Base-by-base conservation (phyloP, 371 early-diverging fungal species). In the Umbelopsis sp. region DNA sequence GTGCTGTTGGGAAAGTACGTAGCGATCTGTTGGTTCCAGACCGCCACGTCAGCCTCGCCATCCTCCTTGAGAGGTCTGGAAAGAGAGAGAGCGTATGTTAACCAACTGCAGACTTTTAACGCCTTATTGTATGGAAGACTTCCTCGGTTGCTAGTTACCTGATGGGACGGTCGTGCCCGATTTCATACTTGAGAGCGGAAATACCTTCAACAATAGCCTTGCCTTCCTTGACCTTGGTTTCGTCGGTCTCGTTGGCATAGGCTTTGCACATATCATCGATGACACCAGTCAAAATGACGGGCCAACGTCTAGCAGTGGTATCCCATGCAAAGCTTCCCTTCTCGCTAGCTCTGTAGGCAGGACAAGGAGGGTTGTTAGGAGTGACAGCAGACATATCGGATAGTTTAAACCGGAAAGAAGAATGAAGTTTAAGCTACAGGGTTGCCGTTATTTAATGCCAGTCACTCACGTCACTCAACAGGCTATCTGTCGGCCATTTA, bases 271-370 rank as follows among this genome's bases (percentile, higher is more conserved):
- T 72, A 72, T 89, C 88, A 45, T 84, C 85, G 44, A 92, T 84
- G 25, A 86, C 85, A 68, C 91, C 90, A 44, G 94, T 91, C 32
- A 96, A 76, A 65, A 95, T 96, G 51, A 91, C 90, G 3, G 95
- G 96, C 72, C 94, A 84, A n/a, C 96, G 83, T 65, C 89, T 81
- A 51, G 86, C 83, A 48, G 93, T 82, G 25, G 94, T 94, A 14
- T 85, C 77, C 75, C 91, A 92, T 0, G 94, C 95, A 72, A 96
- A 96, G 38, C 90, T 86, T 38, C 79, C 82, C 50, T 81, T 81
- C 18, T 89, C 87, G 10, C 80, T 81, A 8, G 91, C 92, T 37
- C 83, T 70, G 63, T 90, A 88, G 18, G 92, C 86, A 68, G 86
- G 81, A 53, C 72, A 82, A 22, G 93, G 91, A 18, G 93, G 88